phyloP scores from a whole-genome alignment of 2,329 filamentous ascomycete genomes.

The Drechslerella coelobrocha region DNA sequence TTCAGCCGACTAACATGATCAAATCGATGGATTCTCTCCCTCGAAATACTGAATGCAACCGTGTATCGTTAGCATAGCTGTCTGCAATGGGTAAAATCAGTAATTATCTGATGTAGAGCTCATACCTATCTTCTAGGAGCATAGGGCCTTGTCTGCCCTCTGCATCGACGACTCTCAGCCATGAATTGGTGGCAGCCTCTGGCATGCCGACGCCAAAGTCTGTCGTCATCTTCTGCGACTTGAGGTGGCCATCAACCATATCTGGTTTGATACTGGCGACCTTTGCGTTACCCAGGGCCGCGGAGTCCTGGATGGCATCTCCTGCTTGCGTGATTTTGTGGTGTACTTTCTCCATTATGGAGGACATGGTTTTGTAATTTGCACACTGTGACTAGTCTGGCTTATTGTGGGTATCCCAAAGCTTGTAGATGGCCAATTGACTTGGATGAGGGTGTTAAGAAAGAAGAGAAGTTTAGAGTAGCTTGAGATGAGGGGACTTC shows the following conservation, averaged over 20 bases:
- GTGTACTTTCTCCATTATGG: conserved; percentile 51
- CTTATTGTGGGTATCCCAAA: background rate
- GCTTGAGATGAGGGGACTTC: too few relatives aligned
- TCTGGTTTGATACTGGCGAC: conserved; percentile 55
- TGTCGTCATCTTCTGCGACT: conserved; percentile 69
- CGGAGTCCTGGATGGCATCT: conserved; percentile 22
- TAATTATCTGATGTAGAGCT: conserved; percentile 3
- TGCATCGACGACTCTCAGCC: conserved; percentile 71
- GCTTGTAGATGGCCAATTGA: background rate
- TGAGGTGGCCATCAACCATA: conserved; percentile 67
- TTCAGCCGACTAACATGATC: conserved; percentile 50
- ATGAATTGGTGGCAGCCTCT: conserved; percentile 72
- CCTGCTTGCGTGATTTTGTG: conserved; percentile 33
- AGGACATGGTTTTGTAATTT: conserved; percentile 38
- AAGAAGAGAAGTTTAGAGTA: too few relatives aligned
- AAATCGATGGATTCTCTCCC: conserved; percentile 16
- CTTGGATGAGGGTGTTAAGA: background rate
- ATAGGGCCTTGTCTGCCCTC: conserved; percentile 65
- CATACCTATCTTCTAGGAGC: conserved; percentile 78
- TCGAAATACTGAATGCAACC: background rate
- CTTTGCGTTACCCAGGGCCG: conserved; percentile 50
- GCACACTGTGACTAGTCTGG: background rate
- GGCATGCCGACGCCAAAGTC: conserved; percentile 77
- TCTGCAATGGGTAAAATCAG: conserved; percentile 57
- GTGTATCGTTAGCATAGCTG: conserved; percentile 8